These are phyloP conservation scores for Claviceps lovelessii DNA, from an alignment of 2,329 filamentous ascomycete species.

Conservation along the genomic window DNA sequence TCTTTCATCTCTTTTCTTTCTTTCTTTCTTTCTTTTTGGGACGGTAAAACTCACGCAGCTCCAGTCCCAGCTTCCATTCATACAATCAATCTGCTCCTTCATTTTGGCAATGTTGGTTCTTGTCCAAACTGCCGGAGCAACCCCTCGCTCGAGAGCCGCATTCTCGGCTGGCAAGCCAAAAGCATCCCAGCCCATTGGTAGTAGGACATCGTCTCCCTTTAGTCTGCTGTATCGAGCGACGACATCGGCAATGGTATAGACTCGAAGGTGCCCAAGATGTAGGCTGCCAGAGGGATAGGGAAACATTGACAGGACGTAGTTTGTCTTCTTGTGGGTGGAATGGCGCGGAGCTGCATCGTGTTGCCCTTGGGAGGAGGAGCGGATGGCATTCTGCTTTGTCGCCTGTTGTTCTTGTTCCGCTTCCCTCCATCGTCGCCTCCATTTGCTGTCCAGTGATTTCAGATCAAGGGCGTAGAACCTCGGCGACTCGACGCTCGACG, in stretches of 20 bases:
- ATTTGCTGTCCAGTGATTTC: conserved; percentile 32
- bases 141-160: conserved; percentile 69
- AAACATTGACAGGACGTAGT: conserved; percentile 82
- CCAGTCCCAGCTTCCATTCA: conserved; percentile 81
- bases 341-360: conserved; percentile 15
- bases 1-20: background rate
- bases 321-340: conserved; percentile 9
- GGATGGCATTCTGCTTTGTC: conserved; percentile 1
- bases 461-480: conserved; percentile 33
- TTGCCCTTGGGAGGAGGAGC: conserved; percentile 3
- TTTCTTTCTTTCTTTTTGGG: background rate
- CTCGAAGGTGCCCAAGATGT: conserved; percentile 74
- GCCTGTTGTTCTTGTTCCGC: conserved; percentile 7
- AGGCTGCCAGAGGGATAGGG: conserved; percentile 80
- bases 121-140: conserved; percentile 69
- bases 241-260: conserved; percentile 84
- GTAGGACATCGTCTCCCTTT: conserved; percentile 58
- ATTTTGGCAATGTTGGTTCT: conserved; percentile 66
- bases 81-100: conserved; percentile 64
- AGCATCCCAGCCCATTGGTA: conserved; percentile 93
- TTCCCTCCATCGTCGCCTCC: conserved; percentile 32
- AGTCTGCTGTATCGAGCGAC: conserved; percentile 63
- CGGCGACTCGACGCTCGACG: conserved; percentile 5
- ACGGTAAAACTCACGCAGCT: conserved; percentile 45
- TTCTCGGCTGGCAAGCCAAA: conserved; percentile 88